These are phyloP conservation scores for Hypoxylon sp. DNA, from an alignment of 2,329 filamentous ascomycete genomes.

Conservation along the genomic window DNA sequence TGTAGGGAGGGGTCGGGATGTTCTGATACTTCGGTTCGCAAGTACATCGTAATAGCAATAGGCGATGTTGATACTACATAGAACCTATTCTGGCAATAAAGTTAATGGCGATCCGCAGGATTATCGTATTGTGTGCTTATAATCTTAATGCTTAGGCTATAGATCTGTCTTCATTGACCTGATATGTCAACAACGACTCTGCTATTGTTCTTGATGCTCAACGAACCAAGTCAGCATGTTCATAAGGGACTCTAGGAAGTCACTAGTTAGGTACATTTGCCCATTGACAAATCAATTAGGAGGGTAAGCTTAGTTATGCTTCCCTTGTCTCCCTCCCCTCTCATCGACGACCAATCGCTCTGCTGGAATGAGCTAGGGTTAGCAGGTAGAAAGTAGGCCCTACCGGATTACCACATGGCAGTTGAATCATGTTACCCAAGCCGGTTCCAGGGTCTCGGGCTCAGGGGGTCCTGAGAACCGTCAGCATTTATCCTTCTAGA, in stretches of 20 bases:
- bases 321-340: conserved; percentile 8
- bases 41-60: conserved; percentile 5
- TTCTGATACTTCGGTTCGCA: conserved; percentile 2
- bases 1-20: conserved; percentile 7
- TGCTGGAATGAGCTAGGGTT: conserved; percentile 7
- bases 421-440: conserved; percentile 1
- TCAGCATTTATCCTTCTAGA: conserved; percentile 6
- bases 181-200: neutral
- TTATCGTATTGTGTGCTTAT: conserved; percentile 20
- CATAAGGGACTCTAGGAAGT: conserved; percentile 1
- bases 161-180: conserved; percentile 5
- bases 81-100: conserved; percentile 3
- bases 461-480: neutral
- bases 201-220: neutral
- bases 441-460: conserved; percentile 9
- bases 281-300: conserved; percentile 27
- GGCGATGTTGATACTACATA: conserved; percentile 2
- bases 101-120: conserved; percentile 22
- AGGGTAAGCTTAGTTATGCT: conserved; percentile 18
- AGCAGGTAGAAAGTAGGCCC: conserved; percentile 13
- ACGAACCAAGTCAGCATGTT: neutral
- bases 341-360: conserved; percentile 2
- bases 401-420: conserved; percentile 21
- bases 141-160: neutral
- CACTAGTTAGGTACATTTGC: neutral